Conservation (phyloP, 2,329 filamentous ascomycete species). For the Bipolaris zeicola region DNA sequence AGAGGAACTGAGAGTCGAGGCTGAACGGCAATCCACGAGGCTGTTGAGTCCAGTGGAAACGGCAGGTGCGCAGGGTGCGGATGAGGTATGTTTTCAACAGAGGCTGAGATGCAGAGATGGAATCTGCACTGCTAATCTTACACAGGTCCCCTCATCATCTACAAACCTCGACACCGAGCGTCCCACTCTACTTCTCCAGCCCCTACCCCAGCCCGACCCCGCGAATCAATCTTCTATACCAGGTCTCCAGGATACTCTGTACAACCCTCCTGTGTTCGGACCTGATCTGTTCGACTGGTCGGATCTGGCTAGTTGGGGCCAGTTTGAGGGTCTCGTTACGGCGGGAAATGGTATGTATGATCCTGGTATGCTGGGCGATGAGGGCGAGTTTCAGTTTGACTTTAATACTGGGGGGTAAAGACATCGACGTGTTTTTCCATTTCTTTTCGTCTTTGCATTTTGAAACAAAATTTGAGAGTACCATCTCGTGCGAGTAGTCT, state of each 20-base stretch:
- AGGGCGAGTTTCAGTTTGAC: conserved; percentile 9
- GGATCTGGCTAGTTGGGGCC: conserved; percentile 46
- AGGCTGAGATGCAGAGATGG: background rate
- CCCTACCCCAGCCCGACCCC: conserved; percentile 1
- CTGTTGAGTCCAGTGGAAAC: conserved; percentile 3
- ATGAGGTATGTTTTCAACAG: background rate
- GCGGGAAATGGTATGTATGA: conserved; percentile 43
- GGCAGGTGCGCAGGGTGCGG: background rate
- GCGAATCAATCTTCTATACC: background rate
- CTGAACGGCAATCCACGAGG: conserved; percentile 33
- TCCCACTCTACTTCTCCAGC: conserved; percentile 3
- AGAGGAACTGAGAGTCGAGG: conserved; percentile 57
- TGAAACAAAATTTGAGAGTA: too few species aligned
- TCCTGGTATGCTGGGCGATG: conserved; percentile 32
- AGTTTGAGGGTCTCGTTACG: conserved; percentile 47
- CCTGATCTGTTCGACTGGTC: conserved; percentile 33
- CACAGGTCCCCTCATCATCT: background rate
- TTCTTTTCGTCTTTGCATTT: too few species aligned
- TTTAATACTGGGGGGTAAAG: background rate
- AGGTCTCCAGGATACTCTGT: background rate
- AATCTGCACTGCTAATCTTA: background rate
- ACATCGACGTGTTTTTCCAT: background rate
- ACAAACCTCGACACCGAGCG: background rate
- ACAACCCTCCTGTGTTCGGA: conserved; percentile 21
- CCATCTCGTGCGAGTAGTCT: too few species aligned